Conservation (phyloP, 164 flowering plant species). For the Nelumbo lutea region DNA sequence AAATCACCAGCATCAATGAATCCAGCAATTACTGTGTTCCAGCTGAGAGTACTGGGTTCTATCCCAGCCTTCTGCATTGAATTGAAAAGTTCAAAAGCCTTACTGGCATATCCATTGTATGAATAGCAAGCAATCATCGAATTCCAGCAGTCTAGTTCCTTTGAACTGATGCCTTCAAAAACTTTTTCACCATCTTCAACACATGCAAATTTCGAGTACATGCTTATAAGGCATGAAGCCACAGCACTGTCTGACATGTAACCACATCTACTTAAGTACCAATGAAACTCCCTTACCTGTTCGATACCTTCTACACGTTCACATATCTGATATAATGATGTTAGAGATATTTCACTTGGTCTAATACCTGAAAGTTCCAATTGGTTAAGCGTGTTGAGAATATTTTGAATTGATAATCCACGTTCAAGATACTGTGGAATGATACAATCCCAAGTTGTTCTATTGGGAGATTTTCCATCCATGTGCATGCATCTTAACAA, state of each 20-base stretch:
- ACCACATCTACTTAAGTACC: conserved; percentile 8
- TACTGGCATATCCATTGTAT: conserved; percentile 9
- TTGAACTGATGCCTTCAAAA: conserved; percentile 11
- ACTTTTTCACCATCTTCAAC: conserved; percentile 19
- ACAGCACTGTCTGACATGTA: conserved; percentile 6
- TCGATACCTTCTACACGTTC: conserved; percentile 12
- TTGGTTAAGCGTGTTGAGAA: conserved; percentile 13
- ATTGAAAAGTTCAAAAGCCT: conserved; percentile 19
- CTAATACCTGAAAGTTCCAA: conserved; percentile 13
- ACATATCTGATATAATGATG: conserved; percentile 11
- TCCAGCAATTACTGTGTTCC: conserved; percentile 22
- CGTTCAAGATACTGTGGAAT: conserved; percentile 10
- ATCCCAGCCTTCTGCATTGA: conserved; percentile 18
- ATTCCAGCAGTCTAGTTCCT: conserved; percentile 22
- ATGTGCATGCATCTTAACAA: conserved; percentile 16
- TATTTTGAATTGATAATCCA: conserved; percentile 4
- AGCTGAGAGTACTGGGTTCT: conserved; percentile 16
- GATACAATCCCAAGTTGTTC: conserved; percentile 22
- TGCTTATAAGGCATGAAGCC: conserved; percentile 16
- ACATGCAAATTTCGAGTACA: conserved; percentile 22
- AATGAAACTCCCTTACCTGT: conserved; percentile 20
- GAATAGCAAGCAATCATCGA: conserved; percentile 27
- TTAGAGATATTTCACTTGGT: not conserved
- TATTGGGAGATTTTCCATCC: conserved; percentile 18
- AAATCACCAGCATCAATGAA: conserved; percentile 15